A percentile compares a stretch with the other conserved stretches of the same genome.
phyloP scores from a whole-genome alignment of 2,329 filamentous ascomycete species.

The Sporothrix protearum region DNA sequence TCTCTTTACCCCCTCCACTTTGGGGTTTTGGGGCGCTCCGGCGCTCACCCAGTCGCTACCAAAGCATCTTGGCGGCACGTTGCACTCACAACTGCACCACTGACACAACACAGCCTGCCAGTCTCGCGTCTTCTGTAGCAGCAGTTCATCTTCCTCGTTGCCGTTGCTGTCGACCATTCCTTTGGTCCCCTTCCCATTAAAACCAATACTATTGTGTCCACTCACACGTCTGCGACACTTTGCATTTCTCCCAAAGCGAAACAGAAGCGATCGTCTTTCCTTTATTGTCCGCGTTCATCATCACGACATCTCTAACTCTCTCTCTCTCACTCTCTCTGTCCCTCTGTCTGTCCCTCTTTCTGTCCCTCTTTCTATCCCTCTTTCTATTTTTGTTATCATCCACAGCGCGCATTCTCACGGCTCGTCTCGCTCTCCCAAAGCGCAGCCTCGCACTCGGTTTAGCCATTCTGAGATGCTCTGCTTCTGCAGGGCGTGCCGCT shows the following conservation, averaged over 20 bases:
- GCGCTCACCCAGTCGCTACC: neutral
- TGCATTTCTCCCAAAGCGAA: conserved; percentile 15
- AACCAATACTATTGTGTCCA: conserved; percentile 19
- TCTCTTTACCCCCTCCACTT: neutral
- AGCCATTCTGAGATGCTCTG: conserved; percentile 27
- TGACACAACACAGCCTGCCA: conserved; percentile 8
- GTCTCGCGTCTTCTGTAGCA: neutral
- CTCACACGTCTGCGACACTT: conserved; percentile 18
- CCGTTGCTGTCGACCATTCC: neutral
- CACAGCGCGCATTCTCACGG: neutral
- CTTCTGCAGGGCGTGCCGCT: conserved; percentile 22
- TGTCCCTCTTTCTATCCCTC: neutral
- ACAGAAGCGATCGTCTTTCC: neutral
- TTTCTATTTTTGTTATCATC: neutral
- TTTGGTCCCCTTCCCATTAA: conserved; percentile 8
- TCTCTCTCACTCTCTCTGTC: neutral
- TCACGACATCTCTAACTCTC: neutral
- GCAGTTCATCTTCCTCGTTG: neutral
- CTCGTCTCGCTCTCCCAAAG: neutral
- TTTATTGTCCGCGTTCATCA: neutral
- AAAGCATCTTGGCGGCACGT: neutral
- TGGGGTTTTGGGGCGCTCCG: neutral
- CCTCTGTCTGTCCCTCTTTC: no score
- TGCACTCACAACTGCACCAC: neutral
- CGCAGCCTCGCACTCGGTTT: neutral